Evolutionary conservation across 768 basidiomycete genomes (phyloP), one percentile per base, ranked within the genome.

Genomic region (Boletus rufocinnamomeus): DNA sequence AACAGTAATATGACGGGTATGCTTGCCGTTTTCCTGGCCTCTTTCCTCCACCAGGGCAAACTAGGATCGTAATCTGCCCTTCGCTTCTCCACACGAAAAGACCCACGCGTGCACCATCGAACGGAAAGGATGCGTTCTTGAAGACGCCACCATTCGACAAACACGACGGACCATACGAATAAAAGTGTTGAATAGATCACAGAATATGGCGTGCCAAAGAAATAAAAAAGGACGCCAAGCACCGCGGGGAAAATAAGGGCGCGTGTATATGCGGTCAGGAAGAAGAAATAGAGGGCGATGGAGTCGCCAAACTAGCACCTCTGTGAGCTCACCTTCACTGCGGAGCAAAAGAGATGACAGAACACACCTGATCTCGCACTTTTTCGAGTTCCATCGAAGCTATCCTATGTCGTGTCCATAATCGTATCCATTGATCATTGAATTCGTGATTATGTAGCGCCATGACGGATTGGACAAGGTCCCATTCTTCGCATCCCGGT

Each of bases 61-160:
- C 81, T 80, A 3, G 78, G 76, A 34, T 74, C 71, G 67, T 84
- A 84, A 46, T 85, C 82, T 1, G 83, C 82, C 25, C 89, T 83
- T 17, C 83, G 82, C 60, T 84, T 85, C 68, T 94, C 93, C 8
- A 91, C 90, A 32, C 81, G 83, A 72, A 86, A 85, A 0, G 88
- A 85, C 23, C 89, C 90, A 28, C 84, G 84, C 0, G 89, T 91
- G 5, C 90, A 89, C 80, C 92, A 95, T 32, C 85, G 80, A 48
- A 94, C 82, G 2, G 92, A 85, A n/a, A 96, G 77, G 41, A 87
- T 84, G 19, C 89, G 84, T 73, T 98, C 92, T 57, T 84, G 84
- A 38, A 97, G 82, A 30, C 90, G 83, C 96, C 96, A 99, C 79
- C 86, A 88, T 72, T 98, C 95, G 60, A 95, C 89, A 66, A 95